Evolutionary conservation across 169 alveolate species (phyloP).

Genomic region (Haemoproteus tartakovskyi): DNA sequence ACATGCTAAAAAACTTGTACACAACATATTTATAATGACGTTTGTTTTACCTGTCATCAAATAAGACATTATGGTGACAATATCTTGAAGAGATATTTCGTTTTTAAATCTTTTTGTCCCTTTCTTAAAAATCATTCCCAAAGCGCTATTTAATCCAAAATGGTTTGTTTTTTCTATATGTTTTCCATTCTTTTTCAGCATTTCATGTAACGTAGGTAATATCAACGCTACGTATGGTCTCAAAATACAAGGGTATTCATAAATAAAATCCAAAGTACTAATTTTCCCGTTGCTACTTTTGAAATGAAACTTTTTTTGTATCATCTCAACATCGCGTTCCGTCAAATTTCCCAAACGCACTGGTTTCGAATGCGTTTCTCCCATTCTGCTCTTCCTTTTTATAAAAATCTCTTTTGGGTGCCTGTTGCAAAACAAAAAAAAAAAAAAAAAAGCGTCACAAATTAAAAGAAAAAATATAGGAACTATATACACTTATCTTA

Average conservation of each 20-base stretch:
- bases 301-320: slow-evolving; percentile 40
- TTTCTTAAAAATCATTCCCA: slow-evolving; percentile 33
- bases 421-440: background rate
- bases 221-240: slow-evolving; percentile 60
- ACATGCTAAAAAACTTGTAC: slow-evolving; percentile 31
- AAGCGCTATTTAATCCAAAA: slow-evolving; percentile 51
- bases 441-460: background rate
- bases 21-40: slow-evolving; percentile 19
- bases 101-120: slow-evolving; percentile 16
- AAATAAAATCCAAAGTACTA: slow-evolving; percentile 31
- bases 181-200: slow-evolving; percentile 8
- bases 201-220: slow-evolving; percentile 50
- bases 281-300: slow-evolving; percentile 40
- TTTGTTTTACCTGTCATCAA: slow-evolving; percentile 6
- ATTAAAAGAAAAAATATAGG: background rate
- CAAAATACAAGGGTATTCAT: slow-evolving; percentile 35
- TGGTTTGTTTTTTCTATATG: background rate
- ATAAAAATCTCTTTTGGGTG: background rate
- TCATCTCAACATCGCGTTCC: slow-evolving; percentile 32
- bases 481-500: background rate
- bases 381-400: slow-evolving; percentile 40
- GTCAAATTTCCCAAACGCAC: slow-evolving; percentile 38
- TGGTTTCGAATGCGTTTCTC: slow-evolving; percentile 46
- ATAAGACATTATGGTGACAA: slow-evolving; percentile 45
- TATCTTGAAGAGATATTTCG: slow-evolving; percentile 59